Conservation (phyloP, 257 asterid species). For the Lavandula angustifolia region DNA sequence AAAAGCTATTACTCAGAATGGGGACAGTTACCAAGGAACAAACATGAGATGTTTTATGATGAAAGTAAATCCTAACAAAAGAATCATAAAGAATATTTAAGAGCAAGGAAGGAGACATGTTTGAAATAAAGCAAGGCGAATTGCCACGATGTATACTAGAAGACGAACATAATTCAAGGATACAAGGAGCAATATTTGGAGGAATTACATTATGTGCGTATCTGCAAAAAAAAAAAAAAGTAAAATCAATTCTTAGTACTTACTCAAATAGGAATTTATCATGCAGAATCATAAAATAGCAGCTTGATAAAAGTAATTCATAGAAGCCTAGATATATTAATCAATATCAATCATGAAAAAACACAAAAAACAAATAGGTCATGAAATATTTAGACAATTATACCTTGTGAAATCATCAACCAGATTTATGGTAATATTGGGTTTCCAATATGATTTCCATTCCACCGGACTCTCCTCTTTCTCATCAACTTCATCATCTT, state of each 20-base stretch:
- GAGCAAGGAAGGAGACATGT: conserved; percentile 1
- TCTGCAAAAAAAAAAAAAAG: conserved; percentile 50
- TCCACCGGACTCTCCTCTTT: conserved; percentile 66
- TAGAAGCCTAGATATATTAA: conserved; percentile 10
- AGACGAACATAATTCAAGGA: conserved; percentile 47
- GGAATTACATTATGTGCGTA: conserved; percentile 79
- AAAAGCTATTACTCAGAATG: conserved; percentile 16
- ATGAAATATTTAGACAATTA: conserved; percentile 25
- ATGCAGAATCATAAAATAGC: conserved; percentile 23
- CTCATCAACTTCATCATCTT: conserved; percentile 53
- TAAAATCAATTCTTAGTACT: conserved; percentile 23
- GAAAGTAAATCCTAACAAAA: conserved; percentile 1
- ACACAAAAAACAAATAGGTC: not conserved
- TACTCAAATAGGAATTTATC: conserved; percentile 19
- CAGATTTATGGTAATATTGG: conserved; percentile 88
- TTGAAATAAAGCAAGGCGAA: conserved; percentile 23
- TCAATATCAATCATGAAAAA: conserved; percentile 17
- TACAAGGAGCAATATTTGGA: conserved; percentile 87
- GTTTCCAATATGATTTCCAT: conserved; percentile 93
- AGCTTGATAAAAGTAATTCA: conserved; percentile 11
- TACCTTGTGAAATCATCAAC: conserved; percentile 96
- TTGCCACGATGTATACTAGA: conserved; percentile 10
- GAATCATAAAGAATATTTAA: not conserved
- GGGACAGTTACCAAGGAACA: conserved; percentile 2
- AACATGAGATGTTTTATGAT: not conserved